phyloP scores from a whole-genome alignment of 805 yeast species.

The Scheffersomyces lignosus region DNA sequence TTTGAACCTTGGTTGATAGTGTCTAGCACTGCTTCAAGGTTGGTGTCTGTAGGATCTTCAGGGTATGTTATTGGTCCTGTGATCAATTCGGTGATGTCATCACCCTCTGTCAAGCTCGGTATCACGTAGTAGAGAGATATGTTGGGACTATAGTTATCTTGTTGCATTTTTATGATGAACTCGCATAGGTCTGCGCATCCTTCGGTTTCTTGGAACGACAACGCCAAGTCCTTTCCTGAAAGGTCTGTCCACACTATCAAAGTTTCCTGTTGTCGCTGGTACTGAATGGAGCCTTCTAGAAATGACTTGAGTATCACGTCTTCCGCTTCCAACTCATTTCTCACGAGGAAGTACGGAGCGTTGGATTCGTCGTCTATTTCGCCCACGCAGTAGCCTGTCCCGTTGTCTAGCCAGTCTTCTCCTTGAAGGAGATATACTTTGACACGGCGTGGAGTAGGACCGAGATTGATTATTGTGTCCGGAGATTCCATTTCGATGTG shows the following conservation, averaged over 20 bases:
- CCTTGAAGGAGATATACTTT: slow-evolving; percentile 84
- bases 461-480: too few species aligned
- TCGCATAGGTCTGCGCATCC: slow-evolving; percentile 87
- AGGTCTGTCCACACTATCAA: slow-evolving; percentile 91
- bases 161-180: slow-evolving; percentile 70
- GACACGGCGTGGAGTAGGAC: slow-evolving; percentile 67
- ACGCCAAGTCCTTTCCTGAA: slow-evolving; percentile 72
- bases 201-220: slow-evolving; percentile 87
- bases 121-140: slow-evolving; percentile 68
- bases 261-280: slow-evolving; percentile 93
- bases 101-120: slow-evolving; percentile 35
- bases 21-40: slow-evolving; percentile 55
- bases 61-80: slow-evolving; percentile 82
- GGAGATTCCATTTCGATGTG: too few species aligned
- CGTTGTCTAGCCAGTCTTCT: slow-evolving; percentile 87
- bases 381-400: slow-evolving; percentile 89
- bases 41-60: slow-evolving; percentile 47
- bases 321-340: slow-evolving; percentile 62
- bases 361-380: slow-evolving; percentile 42
- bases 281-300: slow-evolving; percentile 75
- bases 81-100: slow-evolving; percentile 70
- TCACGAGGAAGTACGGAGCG: slow-evolving; percentile 65
- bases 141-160: slow-evolving; percentile 52
- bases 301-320: slow-evolving; percentile 62
- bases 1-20: slow-evolving; percentile 59